These are phyloP conservation scores for Digitaria exilis DNA, from an alignment of 202 grass and related monocot genomes.

Conservation along the genomic window DNA sequence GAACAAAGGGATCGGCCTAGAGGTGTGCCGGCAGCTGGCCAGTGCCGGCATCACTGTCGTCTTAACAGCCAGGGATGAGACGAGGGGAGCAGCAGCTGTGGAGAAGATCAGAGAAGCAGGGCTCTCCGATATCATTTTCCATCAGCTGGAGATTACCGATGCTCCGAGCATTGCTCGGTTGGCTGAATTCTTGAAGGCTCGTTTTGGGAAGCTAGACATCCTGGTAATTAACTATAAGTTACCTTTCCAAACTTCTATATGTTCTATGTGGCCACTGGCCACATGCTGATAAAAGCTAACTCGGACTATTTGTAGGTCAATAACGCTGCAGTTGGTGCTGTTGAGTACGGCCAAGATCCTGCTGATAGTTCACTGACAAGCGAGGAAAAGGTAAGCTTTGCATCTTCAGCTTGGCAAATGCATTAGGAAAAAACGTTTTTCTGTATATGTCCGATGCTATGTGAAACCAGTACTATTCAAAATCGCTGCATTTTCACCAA, in stretches of 20 bases:
- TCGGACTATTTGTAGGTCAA: slow-evolving; percentile 38
- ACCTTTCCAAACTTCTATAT: not conserved
- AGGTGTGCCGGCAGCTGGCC: slow-evolving; percentile 47
- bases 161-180: slow-evolving; percentile 41
- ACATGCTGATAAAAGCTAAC: not conserved
- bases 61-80: slow-evolving; percentile 50
- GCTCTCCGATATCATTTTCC: slow-evolving; percentile 35
- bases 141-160: slow-evolving; percentile 49
- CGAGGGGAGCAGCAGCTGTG: slow-evolving; percentile 20
- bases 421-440: not conserved
- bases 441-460: too few relatives aligned
- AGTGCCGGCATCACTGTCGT: slow-evolving; percentile 30
- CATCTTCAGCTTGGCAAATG: not conserved
- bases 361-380: not conserved
- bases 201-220: slow-evolving; percentile 52
- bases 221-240: not conserved
- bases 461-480: too few relatives aligned
- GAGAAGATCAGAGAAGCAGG: slow-evolving; percentile 6
- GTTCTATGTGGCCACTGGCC: not conserved
- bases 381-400: slow-evolving; percentile 30
- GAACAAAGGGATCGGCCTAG: slow-evolving; percentile 51
- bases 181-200: slow-evolving; percentile 27
- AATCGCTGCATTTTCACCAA: not conserved
- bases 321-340: slow-evolving; percentile 42
- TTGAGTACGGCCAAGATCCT: not conserved